Conservation (phyloP, 2,329 filamentous ascomycete species). For the Corynespora cassiicola region DNA sequence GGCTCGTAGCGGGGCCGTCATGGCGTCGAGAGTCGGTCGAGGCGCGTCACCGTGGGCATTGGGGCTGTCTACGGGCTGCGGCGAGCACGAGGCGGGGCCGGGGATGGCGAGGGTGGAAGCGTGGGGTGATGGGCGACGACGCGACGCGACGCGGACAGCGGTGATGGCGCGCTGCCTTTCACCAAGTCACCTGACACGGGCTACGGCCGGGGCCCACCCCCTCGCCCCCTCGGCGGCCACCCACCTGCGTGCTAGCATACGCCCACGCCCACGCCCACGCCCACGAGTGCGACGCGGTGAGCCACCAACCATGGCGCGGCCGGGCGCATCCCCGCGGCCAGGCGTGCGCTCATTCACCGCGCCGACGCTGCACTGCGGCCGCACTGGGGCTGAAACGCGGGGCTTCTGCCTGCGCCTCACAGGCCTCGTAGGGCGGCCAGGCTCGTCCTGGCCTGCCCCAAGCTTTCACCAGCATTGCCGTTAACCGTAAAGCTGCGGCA, state of each 20-base stretch:
- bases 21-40: constrained; percentile 11
- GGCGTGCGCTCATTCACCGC: background rate
- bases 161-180: constrained; percentile 4
- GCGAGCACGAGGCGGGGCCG: constrained; percentile 11
- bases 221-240: background rate
- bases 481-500: constrained; percentile 25
- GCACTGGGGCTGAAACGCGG: constrained; percentile 25
- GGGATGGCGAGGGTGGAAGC: constrained; percentile 3
- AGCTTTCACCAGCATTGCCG: constrained; percentile 23
- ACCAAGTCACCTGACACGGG: constrained; percentile 10
- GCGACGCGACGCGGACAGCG: constrained; percentile 16
- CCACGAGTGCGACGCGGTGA: too few species aligned
- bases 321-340: background rate
- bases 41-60: constrained; percentile 17
- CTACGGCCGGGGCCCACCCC: background rate
- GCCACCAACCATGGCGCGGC: too few species aligned
- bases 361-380: background rate
- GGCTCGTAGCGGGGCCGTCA: constrained; percentile 33
- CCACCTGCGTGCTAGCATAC: background rate
- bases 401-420: constrained; percentile 16
- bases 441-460: constrained; percentile 8
- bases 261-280: background rate
- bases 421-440: constrained; percentile 4
- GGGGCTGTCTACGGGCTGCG: background rate
- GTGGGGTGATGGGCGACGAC: constrained; percentile 6